These are phyloP conservation scores for Saksenaea vasiformis DNA, from an alignment of 371 early-diverging fungal species.

Conservation along the genomic window DNA sequence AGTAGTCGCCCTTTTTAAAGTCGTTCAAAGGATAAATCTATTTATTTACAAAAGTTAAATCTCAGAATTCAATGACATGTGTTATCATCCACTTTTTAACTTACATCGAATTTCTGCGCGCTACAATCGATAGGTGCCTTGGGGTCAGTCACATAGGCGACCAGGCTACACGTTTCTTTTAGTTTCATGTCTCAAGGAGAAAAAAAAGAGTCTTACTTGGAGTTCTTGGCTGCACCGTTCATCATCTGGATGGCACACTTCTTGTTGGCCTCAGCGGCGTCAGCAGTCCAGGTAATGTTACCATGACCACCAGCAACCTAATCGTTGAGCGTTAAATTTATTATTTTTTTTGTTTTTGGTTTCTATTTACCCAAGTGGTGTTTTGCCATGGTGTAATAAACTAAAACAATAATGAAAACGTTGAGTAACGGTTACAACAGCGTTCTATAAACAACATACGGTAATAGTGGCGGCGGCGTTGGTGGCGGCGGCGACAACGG, in stretches of 20 bases:
- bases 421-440: background rate
- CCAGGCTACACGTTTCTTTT: constrained; percentile 12
- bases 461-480: constrained; percentile 19
- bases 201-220: constrained; percentile 31
- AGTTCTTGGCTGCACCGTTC: constrained; percentile 40
- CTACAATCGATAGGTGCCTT: constrained; percentile 22
- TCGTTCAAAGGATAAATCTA: constrained; percentile 52
- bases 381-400: constrained; percentile 45
- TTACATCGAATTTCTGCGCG: constrained; percentile 18
- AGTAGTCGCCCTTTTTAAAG: constrained; percentile 48
- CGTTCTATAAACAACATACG: constrained; percentile 13
- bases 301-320: constrained; percentile 46
- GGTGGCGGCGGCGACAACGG: constrained; percentile 18
- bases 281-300: constrained; percentile 43
- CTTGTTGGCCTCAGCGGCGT: constrained; percentile 27
- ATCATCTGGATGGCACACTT: constrained; percentile 49
- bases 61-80: background rate
- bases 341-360: background rate
- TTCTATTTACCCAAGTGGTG: constrained; percentile 42
- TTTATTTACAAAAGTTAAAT: background rate
- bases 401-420: constrained; percentile 18
- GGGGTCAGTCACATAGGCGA: constrained; percentile 26
- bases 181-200: background rate
- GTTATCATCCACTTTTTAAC: background rate
- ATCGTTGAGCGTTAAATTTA: background rate